Percentiles rank a stretch among this genome's conserved stretches.
phyloP scores from a whole-genome alignment of 2,329 filamentous ascomycete species.

The Aspergillus spinulosporus region DNA sequence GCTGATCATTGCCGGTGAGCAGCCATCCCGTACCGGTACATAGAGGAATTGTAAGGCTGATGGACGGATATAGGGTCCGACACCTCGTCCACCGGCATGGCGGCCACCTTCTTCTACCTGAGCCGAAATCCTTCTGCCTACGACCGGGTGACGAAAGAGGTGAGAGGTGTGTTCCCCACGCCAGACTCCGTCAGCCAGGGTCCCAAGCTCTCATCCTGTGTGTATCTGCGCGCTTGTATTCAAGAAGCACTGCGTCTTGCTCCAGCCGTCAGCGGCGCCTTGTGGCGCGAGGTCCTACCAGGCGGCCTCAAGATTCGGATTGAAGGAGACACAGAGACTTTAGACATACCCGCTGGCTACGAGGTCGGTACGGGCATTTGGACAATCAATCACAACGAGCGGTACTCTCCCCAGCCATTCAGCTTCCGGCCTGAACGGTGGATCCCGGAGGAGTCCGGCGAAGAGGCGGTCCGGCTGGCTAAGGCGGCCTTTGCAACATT shows the following conservation, averaged over 20 bases:
- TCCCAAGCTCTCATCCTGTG: constrained; percentile 34
- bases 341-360: constrained; percentile 30
- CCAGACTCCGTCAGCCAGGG: constrained; percentile 40
- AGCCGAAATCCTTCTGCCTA: constrained; percentile 33
- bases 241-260: constrained; percentile 39
- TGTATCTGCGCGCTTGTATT: constrained; percentile 47
- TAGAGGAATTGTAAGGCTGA: too few species aligned
- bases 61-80: constrained; percentile 24
- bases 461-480: background rate
- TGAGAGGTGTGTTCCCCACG: constrained; percentile 36
- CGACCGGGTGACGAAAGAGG: constrained; percentile 32
- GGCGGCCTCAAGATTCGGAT: background rate
- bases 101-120: constrained; percentile 45
- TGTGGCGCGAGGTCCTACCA: background rate
- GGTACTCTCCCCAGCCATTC: constrained; percentile 34
- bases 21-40: too few species aligned
- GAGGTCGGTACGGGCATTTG: constrained; percentile 36
- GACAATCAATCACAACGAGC: constrained; percentile 34
- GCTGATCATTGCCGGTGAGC: constrained; percentile 49
- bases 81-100: constrained; percentile 42
- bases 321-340: background rate
- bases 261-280: constrained; percentile 19
- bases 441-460: constrained; percentile 22
- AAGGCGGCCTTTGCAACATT: background rate
- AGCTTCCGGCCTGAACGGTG: constrained; percentile 39